phyloP scores from a whole-genome alignment of 768 basidiomycete genomes.

The Phlebiopsis gigantea region DNA sequence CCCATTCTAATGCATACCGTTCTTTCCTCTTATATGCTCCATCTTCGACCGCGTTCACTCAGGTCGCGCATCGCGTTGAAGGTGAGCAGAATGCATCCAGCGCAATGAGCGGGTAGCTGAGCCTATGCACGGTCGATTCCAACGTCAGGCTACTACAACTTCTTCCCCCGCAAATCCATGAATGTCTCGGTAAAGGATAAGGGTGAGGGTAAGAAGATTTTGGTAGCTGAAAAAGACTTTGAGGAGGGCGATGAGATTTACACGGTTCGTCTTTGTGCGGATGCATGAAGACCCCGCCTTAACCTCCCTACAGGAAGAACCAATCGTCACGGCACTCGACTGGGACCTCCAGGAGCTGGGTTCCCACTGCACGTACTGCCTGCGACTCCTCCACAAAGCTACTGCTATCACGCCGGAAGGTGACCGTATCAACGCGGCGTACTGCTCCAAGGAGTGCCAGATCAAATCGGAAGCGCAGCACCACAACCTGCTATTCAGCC shows the following conservation, averaged over 20 bases:
- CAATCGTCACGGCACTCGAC: slow-evolving; percentile 68
- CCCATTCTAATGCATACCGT: slow-evolving; percentile 60
- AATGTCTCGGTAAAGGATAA: slow-evolving; percentile 55
- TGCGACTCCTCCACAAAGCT: slow-evolving; percentile 49
- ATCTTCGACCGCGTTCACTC: slow-evolving; percentile 7
- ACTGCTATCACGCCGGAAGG: slow-evolving; percentile 39
- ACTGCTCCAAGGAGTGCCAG: slow-evolving; percentile 72
- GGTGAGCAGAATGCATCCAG: slow-evolving; percentile 48
- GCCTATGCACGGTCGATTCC: slow-evolving; percentile 20
- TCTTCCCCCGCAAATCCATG: slow-evolving; percentile 69
- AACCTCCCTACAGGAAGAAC: slow-evolving; percentile 51
- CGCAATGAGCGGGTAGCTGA: background rate
- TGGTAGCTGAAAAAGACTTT: slow-evolving; percentile 65
- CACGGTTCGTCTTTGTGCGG: slow-evolving; percentile 38
- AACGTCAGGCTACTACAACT: slow-evolving; percentile 64
- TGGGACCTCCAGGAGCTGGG: slow-evolving; percentile 62
- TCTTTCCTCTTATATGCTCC: slow-evolving; percentile 21
- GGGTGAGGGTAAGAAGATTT: slow-evolving; percentile 28
- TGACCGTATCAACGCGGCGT: slow-evolving; percentile 54
- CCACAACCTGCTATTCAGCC: slow-evolving; percentile 66
- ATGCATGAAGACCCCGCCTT: background rate
- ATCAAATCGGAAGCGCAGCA: slow-evolving; percentile 50
- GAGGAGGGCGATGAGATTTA: slow-evolving; percentile 72
- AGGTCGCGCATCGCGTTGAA: slow-evolving; percentile 69
- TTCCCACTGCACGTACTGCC: slow-evolving; percentile 69